Evolutionary conservation across 192 early-diverging fungal genomes (phyloP).

Genomic region (Coemansia sp.): DNA sequence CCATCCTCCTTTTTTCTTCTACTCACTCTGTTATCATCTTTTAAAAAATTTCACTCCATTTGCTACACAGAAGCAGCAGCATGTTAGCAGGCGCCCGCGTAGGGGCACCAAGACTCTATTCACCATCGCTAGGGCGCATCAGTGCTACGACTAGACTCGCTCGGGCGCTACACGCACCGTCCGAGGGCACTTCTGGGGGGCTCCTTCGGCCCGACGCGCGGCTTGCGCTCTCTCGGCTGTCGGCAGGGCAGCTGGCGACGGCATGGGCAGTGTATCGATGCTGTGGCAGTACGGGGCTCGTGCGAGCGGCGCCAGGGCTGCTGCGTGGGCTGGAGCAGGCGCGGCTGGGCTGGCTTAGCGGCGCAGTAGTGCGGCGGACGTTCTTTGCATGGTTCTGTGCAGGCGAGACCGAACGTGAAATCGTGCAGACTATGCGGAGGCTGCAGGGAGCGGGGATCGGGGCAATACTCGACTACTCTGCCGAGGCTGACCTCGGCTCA

Average conservation of each 20-base stretch:
- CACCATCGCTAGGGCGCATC: not conserved
- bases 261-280: constrained; percentile 42
- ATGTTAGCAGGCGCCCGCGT: constrained; percentile 5
- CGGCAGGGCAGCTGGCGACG: constrained; percentile 34
- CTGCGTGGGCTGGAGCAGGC: constrained; percentile 28
- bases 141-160: not conserved
- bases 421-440: constrained; percentile 73
- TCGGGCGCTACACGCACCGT: constrained; percentile 7
- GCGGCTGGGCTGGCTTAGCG: constrained; percentile 53
- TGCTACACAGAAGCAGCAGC: not conserved
- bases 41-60: not conserved
- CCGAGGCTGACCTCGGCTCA: constrained; percentile 78
- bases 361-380: constrained; percentile 75
- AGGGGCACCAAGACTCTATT: not conserved
- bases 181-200: not conserved
- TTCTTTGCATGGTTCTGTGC: constrained; percentile 85
- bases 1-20: not conserved
- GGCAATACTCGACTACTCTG: constrained; percentile 83
- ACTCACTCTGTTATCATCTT: not conserved
- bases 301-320: constrained; percentile 35
- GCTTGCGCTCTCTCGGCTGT: constrained; percentile 41
- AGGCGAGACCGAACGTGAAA: constrained; percentile 83
- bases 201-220: constrained; percentile 46
- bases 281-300: constrained; percentile 35
- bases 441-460: constrained; percentile 67